Evolutionary conservation across 1,139 yeast species (phyloP).

Genomic region (Lipomyces yarrowii): DNA sequence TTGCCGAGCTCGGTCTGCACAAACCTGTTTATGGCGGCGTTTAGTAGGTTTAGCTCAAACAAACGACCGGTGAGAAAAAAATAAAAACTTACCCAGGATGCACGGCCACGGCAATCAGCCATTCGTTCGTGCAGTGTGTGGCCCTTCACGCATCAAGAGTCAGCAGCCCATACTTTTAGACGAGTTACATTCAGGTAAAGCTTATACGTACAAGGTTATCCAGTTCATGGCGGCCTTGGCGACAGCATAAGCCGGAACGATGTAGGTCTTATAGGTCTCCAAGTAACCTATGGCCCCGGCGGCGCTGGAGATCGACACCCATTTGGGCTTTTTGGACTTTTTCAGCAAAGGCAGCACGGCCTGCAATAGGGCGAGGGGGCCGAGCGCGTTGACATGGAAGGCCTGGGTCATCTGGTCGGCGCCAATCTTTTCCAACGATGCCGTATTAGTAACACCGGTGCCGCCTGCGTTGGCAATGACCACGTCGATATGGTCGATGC

Average conservation of each 20-base stretch:
- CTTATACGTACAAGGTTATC: not conserved
- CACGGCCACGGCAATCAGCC: not conserved
- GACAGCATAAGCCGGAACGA: not conserved
- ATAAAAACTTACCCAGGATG: slow-evolving; percentile 2
- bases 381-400: not conserved
- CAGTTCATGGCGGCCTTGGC: slow-evolving; percentile 1
- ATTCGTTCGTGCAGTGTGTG: not conserved
- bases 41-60: not conserved
- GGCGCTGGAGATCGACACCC: not conserved
- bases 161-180: not conserved
- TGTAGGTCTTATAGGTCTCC: not conserved
- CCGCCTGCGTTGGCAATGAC: not conserved
- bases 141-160: not conserved
- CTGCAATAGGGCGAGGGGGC: not conserved
- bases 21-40: not conserved
- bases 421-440: not conserved
- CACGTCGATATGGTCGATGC: not conserved
- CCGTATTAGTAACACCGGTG: not conserved
- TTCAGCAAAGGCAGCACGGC: not conserved
- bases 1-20: not conserved
- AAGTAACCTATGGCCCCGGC: not conserved
- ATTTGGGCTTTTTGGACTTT: not conserved
- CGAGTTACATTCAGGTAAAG: not conserved
- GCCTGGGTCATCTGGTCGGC: not conserved
- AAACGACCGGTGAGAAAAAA: not conserved